Conservation (phyloP, 306 rosid genomes). For the Lathyrus sativus region DNA sequence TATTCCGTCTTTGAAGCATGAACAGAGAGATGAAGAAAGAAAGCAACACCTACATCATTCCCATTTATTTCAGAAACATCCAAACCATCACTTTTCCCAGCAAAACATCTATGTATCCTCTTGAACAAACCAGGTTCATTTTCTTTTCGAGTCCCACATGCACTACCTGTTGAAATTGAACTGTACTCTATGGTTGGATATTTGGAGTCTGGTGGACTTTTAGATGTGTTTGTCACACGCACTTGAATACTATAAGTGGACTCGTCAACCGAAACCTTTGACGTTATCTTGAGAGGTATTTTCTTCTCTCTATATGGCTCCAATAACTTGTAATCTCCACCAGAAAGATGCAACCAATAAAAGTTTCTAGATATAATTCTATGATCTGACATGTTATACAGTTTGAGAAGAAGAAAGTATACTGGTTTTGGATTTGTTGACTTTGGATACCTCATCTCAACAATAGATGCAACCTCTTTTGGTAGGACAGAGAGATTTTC, state of each 20-base stretch:
- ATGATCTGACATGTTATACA: slow-evolving; percentile 60
- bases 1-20: slow-evolving; percentile 52
- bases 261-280: slow-evolving; percentile 57
- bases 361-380: slow-evolving; percentile 79
- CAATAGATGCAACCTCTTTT: slow-evolving; percentile 60
- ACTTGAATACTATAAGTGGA: slow-evolving; percentile 63
- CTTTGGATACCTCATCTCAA: slow-evolving; percentile 82
- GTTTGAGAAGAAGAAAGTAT: slow-evolving; percentile 92
- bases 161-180: slow-evolving; percentile 45
- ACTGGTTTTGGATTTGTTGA: slow-evolving; percentile 71
- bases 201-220: slow-evolving; percentile 43
- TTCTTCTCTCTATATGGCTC: slow-evolving; percentile 68
- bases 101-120: slow-evolving; percentile 51
- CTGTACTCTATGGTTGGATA: slow-evolving; percentile 45
- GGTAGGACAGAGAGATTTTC: slow-evolving; percentile 64
- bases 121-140: slow-evolving; percentile 46
- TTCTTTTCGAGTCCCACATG: slow-evolving; percentile 38
- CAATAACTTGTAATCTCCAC: slow-evolving; percentile 81
- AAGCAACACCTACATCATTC: slow-evolving; percentile 71
- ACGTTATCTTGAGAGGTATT: slow-evolving; percentile 74
- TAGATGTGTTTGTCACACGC: slow-evolving; percentile 68
- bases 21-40: slow-evolving; percentile 83
- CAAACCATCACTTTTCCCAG: slow-evolving; percentile 45
- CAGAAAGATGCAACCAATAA: slow-evolving; percentile 82
- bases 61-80: slow-evolving; percentile 61